phyloP scores from a whole-genome alignment of 2,329 filamentous ascomycete genomes.

The Helotiales sp. region DNA sequence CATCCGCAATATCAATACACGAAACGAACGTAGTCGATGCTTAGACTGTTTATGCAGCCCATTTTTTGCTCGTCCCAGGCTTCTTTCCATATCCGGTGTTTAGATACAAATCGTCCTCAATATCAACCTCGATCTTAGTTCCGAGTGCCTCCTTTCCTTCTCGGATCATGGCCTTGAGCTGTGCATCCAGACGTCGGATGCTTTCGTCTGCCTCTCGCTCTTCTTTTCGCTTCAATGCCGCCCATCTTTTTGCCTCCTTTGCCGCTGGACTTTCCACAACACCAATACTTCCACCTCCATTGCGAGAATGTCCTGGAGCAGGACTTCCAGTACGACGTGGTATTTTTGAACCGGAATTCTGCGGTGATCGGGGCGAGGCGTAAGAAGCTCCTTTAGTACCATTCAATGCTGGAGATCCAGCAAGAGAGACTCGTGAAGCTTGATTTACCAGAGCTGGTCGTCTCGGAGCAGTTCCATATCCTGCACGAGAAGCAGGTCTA shows the following conservation, averaged over 20 bases:
- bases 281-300: background rate
- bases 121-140: constrained; percentile 47
- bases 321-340: constrained; percentile 21
- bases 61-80: constrained; percentile 2
- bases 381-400: constrained; percentile 52
- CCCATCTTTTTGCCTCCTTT: constrained; percentile 71
- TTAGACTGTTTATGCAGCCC: constrained; percentile 1
- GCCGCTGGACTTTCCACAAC: constrained; percentile 38
- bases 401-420: constrained; percentile 45
- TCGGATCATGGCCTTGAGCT: constrained; percentile 81
- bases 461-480: constrained; percentile 7
- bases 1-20: constrained; percentile 9
- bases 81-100: background rate
- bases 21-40: background rate
- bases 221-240: constrained; percentile 68
- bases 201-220: constrained; percentile 78
- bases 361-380: constrained; percentile 48
- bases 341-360: constrained; percentile 23
- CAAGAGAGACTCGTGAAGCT: constrained; percentile 45
- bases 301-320: background rate
- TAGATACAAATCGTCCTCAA: constrained; percentile 25
- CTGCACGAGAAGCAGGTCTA: constrained; percentile 32
- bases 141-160: constrained; percentile 86
- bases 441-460: constrained; percentile 23
- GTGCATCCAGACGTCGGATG: constrained; percentile 76